Conservation (phyloP, 371 early-diverging fungal species). For the Coemansia sp. region DNA sequence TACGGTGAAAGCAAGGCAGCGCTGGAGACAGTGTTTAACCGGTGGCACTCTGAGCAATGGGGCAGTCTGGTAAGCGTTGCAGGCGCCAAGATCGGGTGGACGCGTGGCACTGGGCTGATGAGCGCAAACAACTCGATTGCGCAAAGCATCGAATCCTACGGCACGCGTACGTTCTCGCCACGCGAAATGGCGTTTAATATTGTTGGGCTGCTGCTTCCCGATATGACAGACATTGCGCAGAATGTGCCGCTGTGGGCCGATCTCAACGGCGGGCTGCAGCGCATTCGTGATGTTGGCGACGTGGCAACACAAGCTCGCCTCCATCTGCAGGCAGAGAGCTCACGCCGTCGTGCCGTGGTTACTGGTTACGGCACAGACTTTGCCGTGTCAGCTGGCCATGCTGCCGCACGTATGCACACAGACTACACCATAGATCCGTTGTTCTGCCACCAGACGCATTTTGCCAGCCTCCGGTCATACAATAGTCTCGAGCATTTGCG, state of each 20-base stretch:
- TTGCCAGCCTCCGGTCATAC: constrained; percentile 64
- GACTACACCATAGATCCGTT: constrained; percentile 76
- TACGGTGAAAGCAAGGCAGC: constrained; percentile 93
- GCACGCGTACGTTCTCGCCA: constrained; percentile 89
- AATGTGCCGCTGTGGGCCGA: constrained; percentile 92
- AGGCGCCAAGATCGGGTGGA: constrained; percentile 97
- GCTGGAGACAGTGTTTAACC: constrained; percentile 87
- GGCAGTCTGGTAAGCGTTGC: constrained; percentile 83
- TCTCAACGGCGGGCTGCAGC: constrained; percentile 90
- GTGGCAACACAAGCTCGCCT: constrained; percentile 61
- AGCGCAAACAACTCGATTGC: constrained; percentile 88
- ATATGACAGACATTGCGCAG: constrained; percentile 72
- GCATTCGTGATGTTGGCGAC: constrained; percentile 66
- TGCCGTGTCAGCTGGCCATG: constrained; percentile 69
- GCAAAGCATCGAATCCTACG: constrained; percentile 66
- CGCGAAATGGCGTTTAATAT: constrained; percentile 96
- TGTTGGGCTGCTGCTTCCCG: constrained; percentile 87
- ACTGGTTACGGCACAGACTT: constrained; percentile 75
- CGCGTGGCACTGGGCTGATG: constrained; percentile 97
- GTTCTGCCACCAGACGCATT: constrained; percentile 87
- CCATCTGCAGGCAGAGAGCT: constrained; percentile 67
- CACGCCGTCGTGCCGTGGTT: constrained; percentile 77
- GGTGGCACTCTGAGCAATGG: constrained; percentile 92
- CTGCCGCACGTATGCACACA: constrained; percentile 69
- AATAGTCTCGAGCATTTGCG: constrained; percentile 67